Evolutionary conservation across 176 grass and related monocot species (phyloP).

Genomic region (Miscanthus lutarioriparius): DNA sequence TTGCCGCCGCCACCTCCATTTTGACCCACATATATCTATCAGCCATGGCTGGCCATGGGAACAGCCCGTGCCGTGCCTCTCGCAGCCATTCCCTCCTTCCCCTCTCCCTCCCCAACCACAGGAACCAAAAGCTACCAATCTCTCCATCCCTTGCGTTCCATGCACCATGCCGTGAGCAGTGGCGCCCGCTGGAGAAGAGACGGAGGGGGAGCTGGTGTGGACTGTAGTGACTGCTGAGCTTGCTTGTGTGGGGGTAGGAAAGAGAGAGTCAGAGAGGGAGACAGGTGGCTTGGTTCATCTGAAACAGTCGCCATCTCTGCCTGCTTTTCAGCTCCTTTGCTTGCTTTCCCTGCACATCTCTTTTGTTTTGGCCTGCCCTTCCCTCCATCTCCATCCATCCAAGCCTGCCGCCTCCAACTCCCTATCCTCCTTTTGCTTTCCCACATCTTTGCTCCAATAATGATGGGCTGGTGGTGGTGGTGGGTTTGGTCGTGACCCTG

Average conservation of each 20-base stretch:
- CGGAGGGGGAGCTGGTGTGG: background rate
- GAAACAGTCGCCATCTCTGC: conserved; percentile 44
- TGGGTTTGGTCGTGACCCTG: conserved; percentile 44
- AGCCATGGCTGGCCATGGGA: background rate
- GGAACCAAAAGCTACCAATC: background rate
- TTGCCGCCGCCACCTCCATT: background rate
- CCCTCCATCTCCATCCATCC: conserved; percentile 18
- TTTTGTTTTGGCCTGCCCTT: conserved; percentile 14
- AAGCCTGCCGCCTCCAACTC: conserved; percentile 24
- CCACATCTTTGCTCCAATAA: conserved; percentile 49
- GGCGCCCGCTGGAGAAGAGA: background rate
- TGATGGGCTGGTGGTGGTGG: conserved; percentile 35
- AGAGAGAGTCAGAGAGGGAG: background rate
- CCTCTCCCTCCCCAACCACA: background rate
- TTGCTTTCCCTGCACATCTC: conserved; percentile 28
- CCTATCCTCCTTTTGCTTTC: conserved; percentile 48
- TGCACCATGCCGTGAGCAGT: background rate
- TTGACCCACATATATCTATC: conserved; percentile 29
- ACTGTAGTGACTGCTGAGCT: background rate
- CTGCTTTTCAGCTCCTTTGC: conserved; percentile 16
- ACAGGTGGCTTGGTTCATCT: conserved; percentile 27
- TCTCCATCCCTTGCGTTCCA: background rate
- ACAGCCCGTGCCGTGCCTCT: background rate
- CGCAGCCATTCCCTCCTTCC: background rate
- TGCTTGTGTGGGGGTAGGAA: background rate